phyloP scores from a whole-genome alignment of 352 stramenopile genomes.

The Aphanomyces invadans region DNA sequence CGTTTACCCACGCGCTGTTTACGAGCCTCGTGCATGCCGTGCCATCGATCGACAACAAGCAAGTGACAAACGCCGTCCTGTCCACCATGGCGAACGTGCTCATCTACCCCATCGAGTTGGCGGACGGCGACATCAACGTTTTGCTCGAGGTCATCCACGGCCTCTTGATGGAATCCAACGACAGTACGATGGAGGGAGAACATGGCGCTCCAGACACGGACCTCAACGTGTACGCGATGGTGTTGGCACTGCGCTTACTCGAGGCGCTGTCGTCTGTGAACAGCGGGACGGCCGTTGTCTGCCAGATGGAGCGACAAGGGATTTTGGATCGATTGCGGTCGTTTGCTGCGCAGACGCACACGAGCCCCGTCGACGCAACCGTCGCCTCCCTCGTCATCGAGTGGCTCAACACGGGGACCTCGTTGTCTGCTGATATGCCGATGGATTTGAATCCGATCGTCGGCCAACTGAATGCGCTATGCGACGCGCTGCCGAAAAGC shows the following conservation, averaged over 20 bases:
- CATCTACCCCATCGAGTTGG: constrained; percentile 1
- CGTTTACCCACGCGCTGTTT: constrained; percentile 5
- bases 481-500: not conserved
- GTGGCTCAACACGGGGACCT: not conserved
- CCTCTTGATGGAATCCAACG: constrained; percentile 9
- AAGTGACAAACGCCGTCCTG: constrained; percentile 5
- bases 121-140: not conserved
- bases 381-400: not conserved
- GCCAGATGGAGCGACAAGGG: constrained; percentile 72
- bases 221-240: constrained; percentile 46
- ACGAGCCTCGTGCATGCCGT: not conserved
- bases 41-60: constrained; percentile 16
- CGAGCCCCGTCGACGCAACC: not conserved
- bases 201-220: constrained; percentile 26
- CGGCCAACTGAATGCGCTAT: not conserved
- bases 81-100: not conserved
- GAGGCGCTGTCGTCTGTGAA: constrained; percentile 52
- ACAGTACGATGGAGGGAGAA: constrained; percentile 18
- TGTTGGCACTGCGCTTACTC: constrained; percentile 66
- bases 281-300: constrained; percentile 50
- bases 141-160: constrained; percentile 13
- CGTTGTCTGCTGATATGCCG: not conserved
- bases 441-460: not conserved
- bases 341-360: not conserved
- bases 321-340: constrained; percentile 65